Percentiles rank a stretch among this genome's conserved stretches.
Evolutionary conservation across 176 grass and related monocot genomes (phyloP).

Genomic region (Juncus effusus): DNA sequence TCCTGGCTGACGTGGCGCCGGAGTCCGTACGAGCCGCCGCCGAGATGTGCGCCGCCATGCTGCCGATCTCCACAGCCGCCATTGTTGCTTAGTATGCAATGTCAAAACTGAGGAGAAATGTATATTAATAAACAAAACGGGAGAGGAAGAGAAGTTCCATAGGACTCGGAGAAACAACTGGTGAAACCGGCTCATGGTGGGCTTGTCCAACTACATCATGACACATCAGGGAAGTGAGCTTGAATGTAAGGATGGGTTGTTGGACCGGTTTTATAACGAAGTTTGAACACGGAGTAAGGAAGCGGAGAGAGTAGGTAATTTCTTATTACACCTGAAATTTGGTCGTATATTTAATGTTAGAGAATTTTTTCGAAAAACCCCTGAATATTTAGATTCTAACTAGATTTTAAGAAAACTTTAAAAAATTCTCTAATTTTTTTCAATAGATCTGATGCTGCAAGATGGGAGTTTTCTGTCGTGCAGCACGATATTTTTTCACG

Average conservation of each 20-base stretch:
- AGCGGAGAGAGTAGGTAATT: neutral
- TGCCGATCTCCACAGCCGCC: conserved; percentile 56
- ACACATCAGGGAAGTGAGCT: too few relatives aligned
- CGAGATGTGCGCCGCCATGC: conserved; percentile 30
- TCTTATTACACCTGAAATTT: conserved; percentile 12
- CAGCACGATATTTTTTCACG: too few relatives aligned
- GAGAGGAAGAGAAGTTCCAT: neutral
- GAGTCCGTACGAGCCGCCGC: conserved; percentile 15
- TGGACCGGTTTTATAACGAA: too few relatives aligned
- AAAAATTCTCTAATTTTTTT: too few relatives aligned
- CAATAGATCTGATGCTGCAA: too few relatives aligned
- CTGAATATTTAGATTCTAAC: too few relatives aligned
- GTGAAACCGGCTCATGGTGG: neutral
- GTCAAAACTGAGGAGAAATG: neutral
- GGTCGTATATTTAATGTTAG: neutral
- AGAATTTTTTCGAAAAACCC: neutral
- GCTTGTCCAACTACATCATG: too few relatives aligned
- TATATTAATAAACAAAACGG: neutral
- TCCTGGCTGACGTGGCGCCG: neutral
- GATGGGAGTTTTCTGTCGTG: too few relatives aligned
- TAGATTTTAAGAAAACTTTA: too few relatives aligned
- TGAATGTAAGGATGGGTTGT: too few relatives aligned
- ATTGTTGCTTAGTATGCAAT: neutral
- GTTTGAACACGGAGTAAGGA: too few relatives aligned
- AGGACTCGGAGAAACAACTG: neutral